A percentile compares a stretch with the other conserved stretches of the same genome.
Evolutionary conservation across 2,329 filamentous ascomycete species (phyloP).

Genomic region (Alternaria ethzedia): DNA sequence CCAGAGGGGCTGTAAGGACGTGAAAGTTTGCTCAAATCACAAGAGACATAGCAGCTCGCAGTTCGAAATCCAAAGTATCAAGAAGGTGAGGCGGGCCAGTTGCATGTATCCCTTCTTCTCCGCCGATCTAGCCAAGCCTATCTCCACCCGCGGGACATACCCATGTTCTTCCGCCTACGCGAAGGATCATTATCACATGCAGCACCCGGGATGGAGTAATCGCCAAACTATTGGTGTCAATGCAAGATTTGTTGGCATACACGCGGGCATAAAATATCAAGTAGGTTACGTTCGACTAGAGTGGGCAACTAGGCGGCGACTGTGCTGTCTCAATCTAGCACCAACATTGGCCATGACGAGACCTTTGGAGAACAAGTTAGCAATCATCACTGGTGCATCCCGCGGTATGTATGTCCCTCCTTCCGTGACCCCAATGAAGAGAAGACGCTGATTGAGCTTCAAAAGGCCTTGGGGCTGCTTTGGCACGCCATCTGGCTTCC

Average conservation of each 20-base stretch:
- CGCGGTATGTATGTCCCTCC: conserved; percentile 60
- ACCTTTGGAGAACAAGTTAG: conserved; percentile 70
- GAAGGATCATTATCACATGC: neutral
- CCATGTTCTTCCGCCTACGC: neutral
- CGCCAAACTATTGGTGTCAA: neutral
- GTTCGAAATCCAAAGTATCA: neutral
- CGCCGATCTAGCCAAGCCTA: neutral
- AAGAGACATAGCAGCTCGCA: neutral
- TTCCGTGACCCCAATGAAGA: neutral
- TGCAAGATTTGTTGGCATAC: neutral
- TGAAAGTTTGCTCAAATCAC: neutral
- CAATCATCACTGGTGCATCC: conserved; percentile 77
- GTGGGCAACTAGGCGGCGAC: neutral
- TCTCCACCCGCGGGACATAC: neutral
- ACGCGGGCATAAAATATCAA: neutral
- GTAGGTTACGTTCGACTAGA: neutral
- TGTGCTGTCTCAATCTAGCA: neutral
- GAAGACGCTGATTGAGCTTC: neutral
- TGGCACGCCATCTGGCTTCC: conserved; percentile 70
- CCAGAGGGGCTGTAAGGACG: neutral
- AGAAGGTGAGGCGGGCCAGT: neutral
- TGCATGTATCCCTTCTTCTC: neutral
- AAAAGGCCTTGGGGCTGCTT: conserved; percentile 72
- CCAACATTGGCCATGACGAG: neutral
- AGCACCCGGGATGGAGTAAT: neutral